These are phyloP conservation scores for Gaultheria prostrata DNA, from an alignment of 148 eudicot species.

Conservation along the genomic window DNA sequence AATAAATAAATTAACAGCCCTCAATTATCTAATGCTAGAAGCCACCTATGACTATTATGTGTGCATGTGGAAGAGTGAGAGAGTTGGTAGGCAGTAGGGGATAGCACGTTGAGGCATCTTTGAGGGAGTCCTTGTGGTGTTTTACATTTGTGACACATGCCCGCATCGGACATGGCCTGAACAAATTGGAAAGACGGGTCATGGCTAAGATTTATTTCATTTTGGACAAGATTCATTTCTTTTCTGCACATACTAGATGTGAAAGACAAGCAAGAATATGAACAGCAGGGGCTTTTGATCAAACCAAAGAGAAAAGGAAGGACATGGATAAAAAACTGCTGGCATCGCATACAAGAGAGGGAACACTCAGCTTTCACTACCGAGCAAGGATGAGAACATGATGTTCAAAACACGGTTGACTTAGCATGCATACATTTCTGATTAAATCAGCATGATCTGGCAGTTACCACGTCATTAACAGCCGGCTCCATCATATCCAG, in stretches of 20 bases:
- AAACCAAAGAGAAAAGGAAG: neutral
- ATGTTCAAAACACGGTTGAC: neutral
- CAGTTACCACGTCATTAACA: no score
- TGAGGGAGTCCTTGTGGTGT: neutral
- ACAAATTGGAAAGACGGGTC: neutral
- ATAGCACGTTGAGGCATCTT: neutral
- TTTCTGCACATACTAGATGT: neutral
- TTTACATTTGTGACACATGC: neutral
- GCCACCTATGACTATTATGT: neutral
- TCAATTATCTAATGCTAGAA: neutral
- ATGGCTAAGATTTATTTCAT: neutral
- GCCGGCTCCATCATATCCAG: no score
- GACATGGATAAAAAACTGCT: neutral
- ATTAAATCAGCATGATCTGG: neutral
- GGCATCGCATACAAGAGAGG: neutral
- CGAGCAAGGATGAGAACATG: neutral
- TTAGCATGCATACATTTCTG: neutral
- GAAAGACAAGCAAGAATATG: neutral
- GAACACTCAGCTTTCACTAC: neutral
- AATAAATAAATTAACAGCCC: neutral
- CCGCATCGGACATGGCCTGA: neutral
- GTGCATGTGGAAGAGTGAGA: neutral
- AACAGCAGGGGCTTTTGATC: neutral
- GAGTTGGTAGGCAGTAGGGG: neutral
- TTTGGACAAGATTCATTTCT: neutral